These are phyloP conservation scores for Aspergillus hortae DNA, from an alignment of 2,329 filamentous ascomycete species.

Conservation along the genomic window DNA sequence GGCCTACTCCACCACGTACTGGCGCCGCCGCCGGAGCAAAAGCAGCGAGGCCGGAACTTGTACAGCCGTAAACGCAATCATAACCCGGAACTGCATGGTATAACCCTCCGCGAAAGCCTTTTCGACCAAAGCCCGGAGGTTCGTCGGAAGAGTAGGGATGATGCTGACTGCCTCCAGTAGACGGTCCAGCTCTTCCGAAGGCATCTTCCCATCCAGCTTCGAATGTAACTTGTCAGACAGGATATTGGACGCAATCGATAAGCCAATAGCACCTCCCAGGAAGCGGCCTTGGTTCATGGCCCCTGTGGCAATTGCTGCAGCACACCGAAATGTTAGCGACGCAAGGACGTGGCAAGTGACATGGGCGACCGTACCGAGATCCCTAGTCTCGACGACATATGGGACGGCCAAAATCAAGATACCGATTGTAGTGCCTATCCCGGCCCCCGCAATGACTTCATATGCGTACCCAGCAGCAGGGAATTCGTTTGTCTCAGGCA, in stretches of 20 bases:
- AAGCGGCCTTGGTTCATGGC: constrained; percentile 5
- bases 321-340: too few species aligned
- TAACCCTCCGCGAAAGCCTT: constrained; percentile 1
- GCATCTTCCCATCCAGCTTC: background rate
- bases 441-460: constrained; percentile 1
- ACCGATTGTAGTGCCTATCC: constrained; percentile 2
- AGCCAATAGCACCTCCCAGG: constrained; percentile 3
- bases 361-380: background rate
- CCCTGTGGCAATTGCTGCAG: constrained; percentile 1
- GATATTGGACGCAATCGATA: constrained; percentile 2
- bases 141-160: background rate
- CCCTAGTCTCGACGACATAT: constrained; percentile 1
- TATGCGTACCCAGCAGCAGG: constrained; percentile 1
- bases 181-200: background rate
- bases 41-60: background rate
- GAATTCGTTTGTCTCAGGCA: background rate
- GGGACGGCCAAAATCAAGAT: constrained; percentile 1
- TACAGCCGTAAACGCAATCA: constrained; percentile 5
- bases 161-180: background rate
- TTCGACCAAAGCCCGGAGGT: background rate
- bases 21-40: background rate
- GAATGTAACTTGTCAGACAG: background rate
- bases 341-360: background rate
- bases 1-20: background rate
- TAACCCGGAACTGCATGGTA: constrained; percentile 1